These are phyloP conservation scores for Fusarium virguliforme DNA, from an alignment of 2,329 filamentous ascomycete species.

Conservation along the genomic window DNA sequence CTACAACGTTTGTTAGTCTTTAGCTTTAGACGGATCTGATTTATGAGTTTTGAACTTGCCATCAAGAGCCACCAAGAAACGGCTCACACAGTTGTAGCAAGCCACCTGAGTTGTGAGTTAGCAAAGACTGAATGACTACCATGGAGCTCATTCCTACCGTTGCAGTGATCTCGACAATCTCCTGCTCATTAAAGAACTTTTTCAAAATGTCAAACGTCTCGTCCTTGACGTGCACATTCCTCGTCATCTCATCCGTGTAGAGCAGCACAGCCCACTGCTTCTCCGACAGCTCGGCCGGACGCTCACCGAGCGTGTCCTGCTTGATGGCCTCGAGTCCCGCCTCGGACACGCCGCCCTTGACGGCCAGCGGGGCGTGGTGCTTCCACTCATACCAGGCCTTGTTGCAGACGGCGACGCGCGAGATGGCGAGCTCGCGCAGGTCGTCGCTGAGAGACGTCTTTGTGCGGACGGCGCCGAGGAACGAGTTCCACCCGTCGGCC, in stretches of 20 bases:
- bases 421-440: constrained; percentile 84
- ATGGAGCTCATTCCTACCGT: constrained; percentile 66
- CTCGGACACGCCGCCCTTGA: constrained; percentile 70
- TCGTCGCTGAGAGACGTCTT: constrained; percentile 66
- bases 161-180: constrained; percentile 86
- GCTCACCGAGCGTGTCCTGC: constrained; percentile 52
- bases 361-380: constrained; percentile 80
- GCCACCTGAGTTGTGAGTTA: constrained; percentile 65
- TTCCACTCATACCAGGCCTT: constrained; percentile 89
- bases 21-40: constrained; percentile 28
- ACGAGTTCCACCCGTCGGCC: constrained; percentile 82
- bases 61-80: constrained; percentile 87
- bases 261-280: constrained; percentile 78
- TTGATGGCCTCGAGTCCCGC: constrained; percentile 65
- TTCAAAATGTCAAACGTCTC: constrained; percentile 77
- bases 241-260: constrained; percentile 89
- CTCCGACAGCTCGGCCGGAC: constrained; percentile 64
- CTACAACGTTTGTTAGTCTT: constrained; percentile 57
- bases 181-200: constrained; percentile 75
- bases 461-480: constrained; percentile 76
- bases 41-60: constrained; percentile 64
- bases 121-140: constrained; percentile 5
- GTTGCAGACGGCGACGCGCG: constrained; percentile 85
- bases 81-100: constrained; percentile 87
- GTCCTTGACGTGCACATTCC: constrained; percentile 78